Percentiles rank a stretch among this genome's conserved stretches.
Evolutionary conservation across 495 filamentous ascomycete genomes (phyloP).

Genomic region (Penicillium ucsense): DNA sequence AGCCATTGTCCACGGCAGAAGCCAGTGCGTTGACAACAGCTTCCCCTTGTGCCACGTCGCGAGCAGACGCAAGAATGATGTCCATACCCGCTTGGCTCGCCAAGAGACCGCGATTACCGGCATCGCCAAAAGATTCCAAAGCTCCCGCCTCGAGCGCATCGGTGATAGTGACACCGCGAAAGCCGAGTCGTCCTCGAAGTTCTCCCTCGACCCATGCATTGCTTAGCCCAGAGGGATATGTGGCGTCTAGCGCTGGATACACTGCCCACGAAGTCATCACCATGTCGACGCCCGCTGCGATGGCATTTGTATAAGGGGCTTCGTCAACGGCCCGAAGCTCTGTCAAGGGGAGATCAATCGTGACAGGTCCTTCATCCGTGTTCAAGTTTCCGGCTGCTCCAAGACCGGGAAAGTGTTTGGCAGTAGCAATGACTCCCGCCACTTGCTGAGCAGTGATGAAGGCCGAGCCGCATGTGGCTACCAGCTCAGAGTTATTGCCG

Average conservation of each 20-base stretch:
- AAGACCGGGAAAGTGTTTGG: conserved; percentile 26
- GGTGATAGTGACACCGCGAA: conserved; percentile 22
- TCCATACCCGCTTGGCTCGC: conserved; percentile 23
- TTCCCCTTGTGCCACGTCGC: conserved; percentile 23
- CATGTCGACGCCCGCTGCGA: conserved; percentile 23
- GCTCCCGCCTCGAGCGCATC: conserved; percentile 29
- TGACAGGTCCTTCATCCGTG: conserved; percentile 24
- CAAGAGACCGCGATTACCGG: conserved; percentile 14
- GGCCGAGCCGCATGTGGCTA: conserved; percentile 13
- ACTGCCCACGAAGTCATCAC: conserved; percentile 29
- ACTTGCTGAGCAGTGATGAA: conserved; percentile 23
- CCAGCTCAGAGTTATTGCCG: conserved; percentile 15
- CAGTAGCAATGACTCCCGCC: conserved; percentile 23
- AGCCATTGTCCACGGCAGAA: conserved; percentile 13
- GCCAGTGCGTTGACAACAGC: conserved; percentile 15
- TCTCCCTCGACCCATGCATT: conserved; percentile 19
- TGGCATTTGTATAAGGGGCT: conserved; percentile 16
- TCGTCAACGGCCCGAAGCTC: conserved; percentile 19
- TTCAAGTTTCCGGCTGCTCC: conserved; percentile 17
- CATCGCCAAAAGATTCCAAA: conserved; percentile 16
- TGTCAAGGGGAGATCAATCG: conserved; percentile 13
- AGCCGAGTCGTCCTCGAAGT: conserved; percentile 21
- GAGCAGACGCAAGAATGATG: conserved; percentile 21
- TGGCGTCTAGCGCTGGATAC: conserved; percentile 21
- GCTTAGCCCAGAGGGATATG: conserved; percentile 24